These are phyloP conservation scores for Viscum album DNA, from an alignment of 177 flowering plant species.

Conservation along the genomic window DNA sequence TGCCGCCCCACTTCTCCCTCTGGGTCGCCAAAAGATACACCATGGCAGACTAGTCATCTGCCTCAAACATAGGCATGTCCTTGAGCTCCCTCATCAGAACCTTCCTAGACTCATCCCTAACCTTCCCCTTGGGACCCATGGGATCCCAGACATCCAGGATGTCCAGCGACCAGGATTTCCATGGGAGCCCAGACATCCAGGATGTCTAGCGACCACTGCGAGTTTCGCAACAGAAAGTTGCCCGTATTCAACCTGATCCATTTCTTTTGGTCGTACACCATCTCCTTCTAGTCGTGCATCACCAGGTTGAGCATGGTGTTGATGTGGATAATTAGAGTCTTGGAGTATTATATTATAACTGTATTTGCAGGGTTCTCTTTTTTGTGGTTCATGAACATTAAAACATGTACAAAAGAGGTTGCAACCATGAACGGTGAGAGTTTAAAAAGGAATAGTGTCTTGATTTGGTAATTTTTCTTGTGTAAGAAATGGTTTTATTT, in stretches of 20 bases:
- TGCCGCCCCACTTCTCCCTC: slow-evolving; percentile 7
- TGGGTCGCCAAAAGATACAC: slow-evolving; percentile 3
- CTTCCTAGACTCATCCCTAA: not conserved
- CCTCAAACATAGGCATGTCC: slow-evolving; percentile 2
- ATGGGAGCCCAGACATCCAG: slow-evolving; percentile 9
- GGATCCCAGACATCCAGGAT: slow-evolving; percentile 7
- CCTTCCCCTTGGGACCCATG: slow-evolving; percentile 6
- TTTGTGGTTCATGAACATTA: too few relatives aligned
- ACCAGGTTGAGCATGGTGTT: too few relatives aligned
- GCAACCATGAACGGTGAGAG: too few relatives aligned
- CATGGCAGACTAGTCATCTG: slow-evolving; percentile 7
- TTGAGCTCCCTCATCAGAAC: slow-evolving; percentile 5
- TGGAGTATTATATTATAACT: too few relatives aligned
- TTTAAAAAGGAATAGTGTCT: too few relatives aligned
- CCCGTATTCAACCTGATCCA: slow-evolving; percentile 7
- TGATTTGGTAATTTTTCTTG: too few relatives aligned
- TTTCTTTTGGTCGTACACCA: slow-evolving; percentile 6
- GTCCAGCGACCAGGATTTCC: slow-evolving; percentile 9
- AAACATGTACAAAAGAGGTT: too few relatives aligned
- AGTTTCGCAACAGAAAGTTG: slow-evolving; percentile 4
- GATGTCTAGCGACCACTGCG: slow-evolving; percentile 6
- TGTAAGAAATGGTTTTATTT: too few relatives aligned
- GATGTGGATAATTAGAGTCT: too few relatives aligned
- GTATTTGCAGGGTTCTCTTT: too few relatives aligned
- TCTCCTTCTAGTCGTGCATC: slow-evolving; percentile 5